Conservation (phyloP, 345 rosid genomes). For the Hevea brasiliensis region DNA sequence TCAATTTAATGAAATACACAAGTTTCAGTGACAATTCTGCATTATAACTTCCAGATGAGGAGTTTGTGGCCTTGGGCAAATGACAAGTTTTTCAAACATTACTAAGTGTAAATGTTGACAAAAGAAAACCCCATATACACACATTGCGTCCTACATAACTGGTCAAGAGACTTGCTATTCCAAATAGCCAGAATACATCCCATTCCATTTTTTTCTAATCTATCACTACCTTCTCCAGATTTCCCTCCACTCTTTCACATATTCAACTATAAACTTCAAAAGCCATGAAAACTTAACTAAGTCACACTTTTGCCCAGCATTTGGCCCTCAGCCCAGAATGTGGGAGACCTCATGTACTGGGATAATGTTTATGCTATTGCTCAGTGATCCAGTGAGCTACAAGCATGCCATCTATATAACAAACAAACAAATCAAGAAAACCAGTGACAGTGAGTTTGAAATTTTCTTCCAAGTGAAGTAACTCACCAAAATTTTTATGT, state of each 20-base stretch:
- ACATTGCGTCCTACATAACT: no score
- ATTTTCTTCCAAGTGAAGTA: not conserved
- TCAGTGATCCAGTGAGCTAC: not conserved
- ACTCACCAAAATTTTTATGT: conserved; percentile 35
- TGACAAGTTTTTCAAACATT: not conserved
- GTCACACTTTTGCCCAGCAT: not conserved
- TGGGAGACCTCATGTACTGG: not conserved
- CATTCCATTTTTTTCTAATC: not conserved
- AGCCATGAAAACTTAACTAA: not conserved
- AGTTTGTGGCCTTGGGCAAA: not conserved
- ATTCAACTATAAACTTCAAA: not conserved
- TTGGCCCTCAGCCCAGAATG: not conserved
- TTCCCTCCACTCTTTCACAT: not conserved
- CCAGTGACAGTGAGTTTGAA: not conserved
- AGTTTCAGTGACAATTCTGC: not conserved
- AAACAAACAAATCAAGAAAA: not conserved
- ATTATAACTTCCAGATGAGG: not conserved
- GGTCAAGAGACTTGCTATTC: no score
- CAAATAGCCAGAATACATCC: no score
- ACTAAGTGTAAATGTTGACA: not conserved
- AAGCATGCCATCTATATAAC: not conserved
- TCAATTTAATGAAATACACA: no score
- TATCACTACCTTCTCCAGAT: not conserved
- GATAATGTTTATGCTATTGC: not conserved
- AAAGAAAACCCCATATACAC: not conserved